Percentiles rank a stretch among this genome's conserved stretches.
phyloP scores from a whole-genome alignment of 2,329 filamentous ascomycete species.

The Scedosporium dehoogii region DNA sequence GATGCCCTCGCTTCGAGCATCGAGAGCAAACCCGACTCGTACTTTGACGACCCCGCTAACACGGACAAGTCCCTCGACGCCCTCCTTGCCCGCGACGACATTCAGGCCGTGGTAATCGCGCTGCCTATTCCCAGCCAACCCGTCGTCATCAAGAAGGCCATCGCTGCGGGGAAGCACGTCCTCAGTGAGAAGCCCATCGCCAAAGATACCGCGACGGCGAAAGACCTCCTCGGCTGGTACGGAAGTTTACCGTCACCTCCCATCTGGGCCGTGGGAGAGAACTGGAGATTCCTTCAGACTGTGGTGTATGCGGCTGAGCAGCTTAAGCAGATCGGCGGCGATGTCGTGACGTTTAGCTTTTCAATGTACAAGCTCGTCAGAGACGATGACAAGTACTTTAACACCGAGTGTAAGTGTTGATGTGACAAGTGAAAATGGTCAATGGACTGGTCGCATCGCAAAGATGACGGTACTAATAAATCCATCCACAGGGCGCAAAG shows the following conservation, averaged over 20 bases:
- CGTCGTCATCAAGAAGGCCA: slow-evolving; percentile 43
- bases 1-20: slow-evolving; percentile 15
- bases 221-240: slow-evolving; percentile 28
- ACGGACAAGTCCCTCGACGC: slow-evolving; percentile 36
- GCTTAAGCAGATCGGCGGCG: slow-evolving; percentile 8
- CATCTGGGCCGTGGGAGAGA: slow-evolving; percentile 59
- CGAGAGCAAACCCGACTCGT: slow-evolving; percentile 2
- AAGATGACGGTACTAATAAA: too few relatives aligned
- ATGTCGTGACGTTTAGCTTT: slow-evolving; percentile 25
- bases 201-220: slow-evolving; percentile 39
- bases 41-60: slow-evolving; percentile 19
- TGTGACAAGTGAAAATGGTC: too few relatives aligned
- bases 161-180: slow-evolving; percentile 60
- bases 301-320: slow-evolving; percentile 35
- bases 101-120: slow-evolving; percentile 45
- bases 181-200: slow-evolving; percentile 61
- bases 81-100: slow-evolving; percentile 42
- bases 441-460: too few relatives aligned
- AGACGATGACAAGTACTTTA: slow-evolving; percentile 34
- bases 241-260: slow-evolving; percentile 16
- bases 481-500: slow-evolving; percentile 46
- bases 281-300: slow-evolving; percentile 54
- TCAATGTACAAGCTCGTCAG: slow-evolving; percentile 33
- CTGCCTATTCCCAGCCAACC: slow-evolving; percentile 55
- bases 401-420: slow-evolving; percentile 29